Evolutionary conservation across 1,284 basidiomycete species (phyloP).

Genomic region (Cryptococcus amylolentus): DNA sequence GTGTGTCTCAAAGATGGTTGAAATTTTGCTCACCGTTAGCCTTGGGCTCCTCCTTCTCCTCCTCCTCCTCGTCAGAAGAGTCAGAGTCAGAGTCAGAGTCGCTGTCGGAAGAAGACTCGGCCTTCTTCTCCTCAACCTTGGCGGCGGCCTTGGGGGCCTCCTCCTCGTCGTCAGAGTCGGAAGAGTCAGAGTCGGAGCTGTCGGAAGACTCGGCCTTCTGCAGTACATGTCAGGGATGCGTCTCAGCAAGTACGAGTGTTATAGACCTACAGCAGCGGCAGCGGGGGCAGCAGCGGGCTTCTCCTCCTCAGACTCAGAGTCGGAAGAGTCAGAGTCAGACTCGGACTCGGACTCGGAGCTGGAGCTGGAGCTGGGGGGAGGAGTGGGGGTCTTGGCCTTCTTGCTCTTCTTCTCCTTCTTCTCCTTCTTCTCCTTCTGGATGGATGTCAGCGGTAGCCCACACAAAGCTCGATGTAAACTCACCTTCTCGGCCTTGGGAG

Average conservation of each 20-base stretch:
- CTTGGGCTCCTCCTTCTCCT: constrained; percentile 34
- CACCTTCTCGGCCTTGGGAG: constrained; percentile 22
- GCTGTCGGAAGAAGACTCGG: constrained; percentile 9
- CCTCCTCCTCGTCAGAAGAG: constrained; percentile 56
- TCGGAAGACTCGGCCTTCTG: constrained; percentile 5
- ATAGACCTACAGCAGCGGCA: constrained; percentile 21
- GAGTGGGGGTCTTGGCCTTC: constrained; percentile 50
- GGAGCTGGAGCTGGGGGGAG: constrained; percentile 27
- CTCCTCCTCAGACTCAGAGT: constrained; percentile 37
- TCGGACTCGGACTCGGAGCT: constrained; percentile 29
- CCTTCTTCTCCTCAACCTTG: constrained; percentile 35
- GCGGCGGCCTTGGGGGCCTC: constrained; percentile 39
- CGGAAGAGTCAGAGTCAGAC: constrained; percentile 19
- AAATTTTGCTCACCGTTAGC: constrained; percentile 53
- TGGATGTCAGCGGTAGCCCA: background rate
- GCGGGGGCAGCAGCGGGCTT: constrained; percentile 44
- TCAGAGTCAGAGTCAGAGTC: constrained; percentile 32
- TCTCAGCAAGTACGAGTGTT: too few species aligned
- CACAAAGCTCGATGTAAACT: constrained; percentile 1
- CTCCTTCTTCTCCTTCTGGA: constrained; percentile 21
- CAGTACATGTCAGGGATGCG: background rate
- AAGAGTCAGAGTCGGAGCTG: constrained; percentile 24
- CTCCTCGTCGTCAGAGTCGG: constrained; percentile 22
- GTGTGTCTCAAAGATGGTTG: background rate
- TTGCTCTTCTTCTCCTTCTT: constrained; percentile 49